Evolutionary conservation across 805 yeast species (phyloP).

Genomic region (Teunomyces funiuensis): DNA sequence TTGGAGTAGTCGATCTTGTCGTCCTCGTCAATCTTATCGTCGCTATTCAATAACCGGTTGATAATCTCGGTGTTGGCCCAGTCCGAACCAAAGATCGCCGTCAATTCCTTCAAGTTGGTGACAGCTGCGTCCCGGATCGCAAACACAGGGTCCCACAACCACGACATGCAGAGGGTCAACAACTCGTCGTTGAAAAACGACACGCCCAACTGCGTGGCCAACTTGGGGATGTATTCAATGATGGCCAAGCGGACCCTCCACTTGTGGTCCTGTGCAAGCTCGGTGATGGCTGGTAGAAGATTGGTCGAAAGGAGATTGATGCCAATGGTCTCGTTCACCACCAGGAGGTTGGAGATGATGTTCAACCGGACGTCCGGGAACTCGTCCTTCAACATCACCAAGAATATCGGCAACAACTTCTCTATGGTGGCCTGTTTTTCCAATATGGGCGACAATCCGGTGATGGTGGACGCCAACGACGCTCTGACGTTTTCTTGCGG

Average conservation of each 20-base stretch:
- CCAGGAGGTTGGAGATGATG: slow-evolving; percentile 86
- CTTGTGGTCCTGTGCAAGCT: slow-evolving; percentile 91
- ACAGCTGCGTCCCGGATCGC: slow-evolving; percentile 98
- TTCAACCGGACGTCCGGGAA: slow-evolving; percentile 94
- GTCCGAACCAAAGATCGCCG: slow-evolving; percentile 84
- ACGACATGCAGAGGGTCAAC: slow-evolving; percentile 88
- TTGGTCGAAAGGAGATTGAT: slow-evolving; percentile 83
- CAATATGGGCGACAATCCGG: slow-evolving; percentile 81
- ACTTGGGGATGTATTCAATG: slow-evolving; percentile 90
- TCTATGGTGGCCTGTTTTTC: slow-evolving; percentile 84
- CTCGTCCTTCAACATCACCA: slow-evolving; percentile 94
- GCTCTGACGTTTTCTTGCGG: slow-evolving; percentile 92
- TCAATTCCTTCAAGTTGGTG: slow-evolving; percentile 70
- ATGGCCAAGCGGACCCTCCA: slow-evolving; percentile 98
- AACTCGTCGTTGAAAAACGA: slow-evolving; percentile 90
- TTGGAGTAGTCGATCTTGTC: slow-evolving; percentile 55
- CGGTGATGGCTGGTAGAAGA: slow-evolving; percentile 91
- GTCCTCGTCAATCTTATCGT: slow-evolving; percentile 23
- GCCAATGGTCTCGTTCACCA: slow-evolving; percentile 93
- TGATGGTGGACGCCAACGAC: slow-evolving; percentile 84
- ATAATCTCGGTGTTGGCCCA: slow-evolving; percentile 91
- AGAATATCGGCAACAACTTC: slow-evolving; percentile 78
- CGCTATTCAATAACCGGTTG: slow-evolving; percentile 58
- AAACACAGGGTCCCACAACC: slow-evolving; percentile 98
- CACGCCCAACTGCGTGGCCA: slow-evolving; percentile 92